These are phyloP conservation scores for Eucalyptus coolabah DNA, from an alignment of 345 rosid species.

Conservation along the genomic window DNA sequence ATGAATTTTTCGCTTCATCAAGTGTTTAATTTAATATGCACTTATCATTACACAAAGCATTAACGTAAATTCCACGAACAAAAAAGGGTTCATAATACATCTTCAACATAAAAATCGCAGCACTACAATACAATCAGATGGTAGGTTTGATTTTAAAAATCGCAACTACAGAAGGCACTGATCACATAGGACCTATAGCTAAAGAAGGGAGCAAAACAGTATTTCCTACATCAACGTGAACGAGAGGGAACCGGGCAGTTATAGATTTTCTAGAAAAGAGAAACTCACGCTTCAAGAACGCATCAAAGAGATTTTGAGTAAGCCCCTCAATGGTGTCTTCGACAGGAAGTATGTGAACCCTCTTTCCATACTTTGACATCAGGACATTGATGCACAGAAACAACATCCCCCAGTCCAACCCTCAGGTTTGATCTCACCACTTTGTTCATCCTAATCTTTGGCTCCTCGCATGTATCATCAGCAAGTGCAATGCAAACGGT, in stretches of 20 bases:
- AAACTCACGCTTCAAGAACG: slow-evolving; percentile 77
- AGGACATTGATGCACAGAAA: slow-evolving; percentile 78
- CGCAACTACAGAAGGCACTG: neutral
- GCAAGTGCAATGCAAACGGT: slow-evolving; percentile 76
- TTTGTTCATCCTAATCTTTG: slow-evolving; percentile 78
- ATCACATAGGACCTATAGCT: neutral
- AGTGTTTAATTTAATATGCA: neutral
- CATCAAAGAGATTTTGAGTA: slow-evolving; percentile 83
- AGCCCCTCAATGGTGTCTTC: slow-evolving; percentile 89
- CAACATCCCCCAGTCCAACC: slow-evolving; percentile 84
- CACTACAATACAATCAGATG: neutral
- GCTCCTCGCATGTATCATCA: slow-evolving; percentile 75
- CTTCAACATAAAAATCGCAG: neutral
- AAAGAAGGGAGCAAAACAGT: neutral
- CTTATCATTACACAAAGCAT: neutral
- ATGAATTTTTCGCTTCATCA: neutral
- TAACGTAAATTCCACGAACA: neutral
- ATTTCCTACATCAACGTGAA: neutral
- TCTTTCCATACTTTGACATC: slow-evolving; percentile 84
- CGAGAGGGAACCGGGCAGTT: fast-evolving
- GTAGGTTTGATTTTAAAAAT: too few species aligned
- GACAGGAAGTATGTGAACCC: slow-evolving; percentile 80
- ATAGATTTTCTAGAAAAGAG: neutral
- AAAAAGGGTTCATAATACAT: neutral
- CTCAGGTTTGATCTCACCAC: slow-evolving; percentile 79